Evolutionary conservation across 345 rosid genomes (phyloP).

Genomic region (Salix viminalis): DNA sequence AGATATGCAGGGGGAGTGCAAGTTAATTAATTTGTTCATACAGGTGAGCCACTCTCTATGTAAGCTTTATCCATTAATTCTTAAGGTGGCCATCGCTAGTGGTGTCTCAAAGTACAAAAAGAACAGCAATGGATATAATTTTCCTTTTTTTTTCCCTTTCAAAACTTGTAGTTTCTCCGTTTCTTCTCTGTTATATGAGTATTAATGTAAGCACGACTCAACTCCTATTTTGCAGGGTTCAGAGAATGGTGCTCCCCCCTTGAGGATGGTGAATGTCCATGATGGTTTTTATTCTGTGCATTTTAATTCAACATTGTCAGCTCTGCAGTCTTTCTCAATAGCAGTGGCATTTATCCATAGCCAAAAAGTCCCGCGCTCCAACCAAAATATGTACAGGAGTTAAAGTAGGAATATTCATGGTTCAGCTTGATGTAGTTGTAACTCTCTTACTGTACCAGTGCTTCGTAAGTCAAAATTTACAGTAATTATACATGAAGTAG

Average conservation of each 20-base stretch:
- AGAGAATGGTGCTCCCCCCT: slow-evolving; percentile 40
- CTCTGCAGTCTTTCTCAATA: slow-evolving; percentile 71
- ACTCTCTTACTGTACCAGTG: slow-evolving; percentile 18
- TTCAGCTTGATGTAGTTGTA: slow-evolving; percentile 30
- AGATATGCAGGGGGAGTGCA: slow-evolving; percentile 47
- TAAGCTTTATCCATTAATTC: background rate
- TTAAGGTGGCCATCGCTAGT: background rate
- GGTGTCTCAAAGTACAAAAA: background rate
- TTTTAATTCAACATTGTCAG: slow-evolving; percentile 63
- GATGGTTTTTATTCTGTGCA: slow-evolving; percentile 70
- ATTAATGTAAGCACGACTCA: slow-evolving; percentile 5
- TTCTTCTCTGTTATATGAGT: background rate
- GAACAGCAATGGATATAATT: background rate
- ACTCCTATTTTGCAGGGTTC: slow-evolving; percentile 41
- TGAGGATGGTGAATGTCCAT: slow-evolving; percentile 65
- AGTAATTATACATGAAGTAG: slow-evolving; percentile 25
- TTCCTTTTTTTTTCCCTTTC: background rate
- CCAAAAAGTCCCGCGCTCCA: slow-evolving; percentile 48
- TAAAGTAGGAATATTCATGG: slow-evolving; percentile 20
- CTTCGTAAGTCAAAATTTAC: slow-evolving; percentile 23
- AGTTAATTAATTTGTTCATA: slow-evolving; percentile 52
- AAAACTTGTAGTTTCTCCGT: background rate
- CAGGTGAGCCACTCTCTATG: slow-evolving; percentile 42
- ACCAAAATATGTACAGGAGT: slow-evolving; percentile 45
- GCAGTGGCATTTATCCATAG: slow-evolving; percentile 79